These are phyloP conservation scores for Schizopora paradoxa DNA, from an alignment of 1,284 basidiomycete genomes.

Conservation along the genomic window DNA sequence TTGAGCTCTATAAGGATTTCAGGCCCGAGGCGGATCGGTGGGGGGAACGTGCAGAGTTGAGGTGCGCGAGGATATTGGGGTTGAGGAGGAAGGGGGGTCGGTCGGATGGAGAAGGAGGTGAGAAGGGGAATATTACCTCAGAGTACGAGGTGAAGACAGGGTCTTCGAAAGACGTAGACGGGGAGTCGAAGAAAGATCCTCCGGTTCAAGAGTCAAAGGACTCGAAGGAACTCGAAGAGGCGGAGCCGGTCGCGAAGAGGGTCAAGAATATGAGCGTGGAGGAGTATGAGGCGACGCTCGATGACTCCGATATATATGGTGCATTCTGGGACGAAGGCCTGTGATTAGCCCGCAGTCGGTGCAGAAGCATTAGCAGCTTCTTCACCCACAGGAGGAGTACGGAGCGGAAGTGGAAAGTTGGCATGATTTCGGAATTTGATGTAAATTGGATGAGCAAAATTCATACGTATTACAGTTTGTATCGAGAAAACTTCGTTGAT, in stretches of 20 bases:
- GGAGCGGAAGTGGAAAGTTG: too few species aligned
- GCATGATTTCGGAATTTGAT: too few species aligned
- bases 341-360: too few species aligned
- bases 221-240: conserved; percentile 12
- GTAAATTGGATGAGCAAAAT: too few species aligned
- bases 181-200: conserved; percentile 12
- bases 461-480: too few species aligned
- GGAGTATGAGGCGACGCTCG: conserved; percentile 48
- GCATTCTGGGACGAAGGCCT: too few species aligned
- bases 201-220: conserved; percentile 16
- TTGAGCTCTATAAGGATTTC: conserved; percentile 72
- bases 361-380: too few species aligned
- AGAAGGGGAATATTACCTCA: not conserved
- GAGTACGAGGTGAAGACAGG: too few species aligned
- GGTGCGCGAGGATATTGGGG: conserved; percentile 54
- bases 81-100: conserved; percentile 36
- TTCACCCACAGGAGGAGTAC: too few species aligned
- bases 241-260: conserved; percentile 37
- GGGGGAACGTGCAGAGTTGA: conserved; percentile 68
- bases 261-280: conserved; percentile 35
- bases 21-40: conserved; percentile 64
- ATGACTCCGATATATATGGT: too few species aligned
- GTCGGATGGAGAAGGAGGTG: not conserved
- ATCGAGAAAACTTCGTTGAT: too few species aligned
- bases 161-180: not conserved